phyloP scores from a whole-genome alignment of 352 stramenopile species.

The Globisporangium sylvaticum region DNA sequence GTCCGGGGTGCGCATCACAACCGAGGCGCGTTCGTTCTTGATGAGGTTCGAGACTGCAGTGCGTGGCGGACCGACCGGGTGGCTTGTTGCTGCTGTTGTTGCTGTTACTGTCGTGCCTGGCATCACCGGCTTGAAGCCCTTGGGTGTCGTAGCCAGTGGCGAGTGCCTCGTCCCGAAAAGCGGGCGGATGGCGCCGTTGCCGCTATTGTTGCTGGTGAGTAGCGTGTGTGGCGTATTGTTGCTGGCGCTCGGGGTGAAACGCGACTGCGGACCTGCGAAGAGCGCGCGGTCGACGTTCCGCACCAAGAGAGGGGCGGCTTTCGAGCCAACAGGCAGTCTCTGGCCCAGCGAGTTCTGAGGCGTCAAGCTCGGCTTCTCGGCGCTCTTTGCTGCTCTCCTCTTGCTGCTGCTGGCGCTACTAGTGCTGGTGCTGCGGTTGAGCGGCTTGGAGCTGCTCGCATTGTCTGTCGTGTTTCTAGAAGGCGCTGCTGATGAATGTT shows the following conservation, averaged over 20 bases:
- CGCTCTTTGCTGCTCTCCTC: conserved; percentile 1
- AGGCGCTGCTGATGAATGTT: conserved; percentile 12
- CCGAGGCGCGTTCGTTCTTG: conserved; percentile 14
- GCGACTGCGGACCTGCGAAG: conserved; percentile 16
- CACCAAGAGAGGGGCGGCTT: conserved; percentile 27
- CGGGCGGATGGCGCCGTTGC: not conserved
- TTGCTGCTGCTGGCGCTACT: conserved; percentile 9
- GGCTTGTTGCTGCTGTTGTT: not conserved
- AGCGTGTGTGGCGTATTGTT: conserved; percentile 11
- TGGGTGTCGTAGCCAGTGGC: not conserved
- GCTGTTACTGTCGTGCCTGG: not conserved
- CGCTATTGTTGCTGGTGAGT: not conserved
- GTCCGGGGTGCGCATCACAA: conserved; percentile 81
- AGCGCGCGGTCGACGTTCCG: conserved; percentile 28
- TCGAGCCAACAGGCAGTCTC: not conserved
- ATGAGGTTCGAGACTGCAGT: conserved; percentile 12
- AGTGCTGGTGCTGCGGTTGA: conserved; percentile 12
- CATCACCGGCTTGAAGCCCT: conserved; percentile 7
- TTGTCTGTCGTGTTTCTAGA: not conserved
- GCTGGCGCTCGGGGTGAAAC: conserved; percentile 15
- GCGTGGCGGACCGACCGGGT: not conserved
- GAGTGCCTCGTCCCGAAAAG: not conserved
- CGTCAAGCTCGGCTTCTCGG: conserved; percentile 11
- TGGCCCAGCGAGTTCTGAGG: conserved; percentile 8
- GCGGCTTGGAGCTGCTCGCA: not conserved